phyloP scores from a whole-genome alignment of 257 asterid genomes.

The Galeopsis tetrahit region DNA sequence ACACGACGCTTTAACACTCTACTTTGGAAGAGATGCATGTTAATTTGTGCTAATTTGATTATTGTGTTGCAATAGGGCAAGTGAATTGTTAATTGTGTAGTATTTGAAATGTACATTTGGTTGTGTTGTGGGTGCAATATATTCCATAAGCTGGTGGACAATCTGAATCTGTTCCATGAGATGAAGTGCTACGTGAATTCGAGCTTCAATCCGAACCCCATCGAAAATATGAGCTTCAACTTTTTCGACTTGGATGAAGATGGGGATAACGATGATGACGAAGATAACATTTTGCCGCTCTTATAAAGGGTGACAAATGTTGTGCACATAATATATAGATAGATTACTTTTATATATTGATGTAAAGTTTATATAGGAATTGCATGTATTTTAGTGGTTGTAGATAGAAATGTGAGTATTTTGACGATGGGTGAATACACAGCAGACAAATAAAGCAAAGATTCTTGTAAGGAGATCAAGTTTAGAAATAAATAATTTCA shows the following conservation, averaged over 20 bases:
- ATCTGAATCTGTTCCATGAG: conserved; percentile 82
- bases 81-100: conserved; percentile 31
- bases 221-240: conserved; percentile 50
- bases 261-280: conserved; percentile 45
- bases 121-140: conserved; percentile 88
- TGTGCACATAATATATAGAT: background rate
- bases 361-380: no score
- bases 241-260: conserved; percentile 65
- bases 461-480: no score
- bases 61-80: no score
- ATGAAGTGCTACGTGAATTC: conserved; percentile 93
- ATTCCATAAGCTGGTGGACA: conserved; percentile 94
- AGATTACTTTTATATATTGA: no score
- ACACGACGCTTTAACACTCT: background rate
- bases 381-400: no score
- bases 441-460: no score
- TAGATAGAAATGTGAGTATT: no score
- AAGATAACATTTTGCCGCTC: conserved; percentile 55
- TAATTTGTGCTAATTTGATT: no score
- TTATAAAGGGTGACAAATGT: conserved; percentile 47
- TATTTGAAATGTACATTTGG: conserved; percentile 61
- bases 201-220: conserved; percentile 74
- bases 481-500: no score
- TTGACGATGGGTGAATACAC: no score
- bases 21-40: background rate